Percentiles rank a stretch among this genome's conserved stretches.
Conservation (phyloP, 2,329 filamentous ascomycete genomes). For the Sporothrix brunneoviolacea region DNA sequence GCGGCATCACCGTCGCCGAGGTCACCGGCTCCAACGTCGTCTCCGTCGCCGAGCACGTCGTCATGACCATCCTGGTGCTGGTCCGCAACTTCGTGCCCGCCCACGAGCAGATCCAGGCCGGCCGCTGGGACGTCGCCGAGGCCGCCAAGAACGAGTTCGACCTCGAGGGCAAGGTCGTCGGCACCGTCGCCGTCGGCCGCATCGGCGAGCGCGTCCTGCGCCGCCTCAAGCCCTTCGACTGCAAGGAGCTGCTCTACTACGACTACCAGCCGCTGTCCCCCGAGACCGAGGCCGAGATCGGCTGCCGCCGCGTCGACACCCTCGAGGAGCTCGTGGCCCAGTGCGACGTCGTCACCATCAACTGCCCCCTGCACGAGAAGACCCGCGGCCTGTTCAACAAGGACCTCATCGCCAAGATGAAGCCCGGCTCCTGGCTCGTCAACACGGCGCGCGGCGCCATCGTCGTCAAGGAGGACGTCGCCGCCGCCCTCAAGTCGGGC, state of each 20-base stretch:
- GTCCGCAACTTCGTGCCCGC: conserved; percentile 98
- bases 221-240: conserved; percentile 94
- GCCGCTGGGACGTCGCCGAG: conserved; percentile 92
- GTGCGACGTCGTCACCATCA: conserved; percentile 98
- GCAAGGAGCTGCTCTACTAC: conserved; percentile 99
- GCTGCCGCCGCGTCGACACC: conserved; percentile 77
- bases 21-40: conserved; percentile 98
- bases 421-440: conserved; percentile 93
- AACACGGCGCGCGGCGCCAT: conserved; percentile 99
- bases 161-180: conserved; percentile 94
- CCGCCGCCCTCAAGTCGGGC: conserved; percentile 82
- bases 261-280: conserved; percentile 92
- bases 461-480: conserved; percentile 98
- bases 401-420: conserved; percentile 96
- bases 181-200: conserved; percentile 93
- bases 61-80: conserved; percentile 96
- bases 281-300: conserved; percentile 91
- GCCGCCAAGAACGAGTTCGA: conserved; percentile 99
- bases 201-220: conserved; percentile 97
- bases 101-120: conserved; percentile 82
- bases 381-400: conserved; percentile 97
- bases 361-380: conserved; percentile 98
- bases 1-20: conserved; percentile 92
- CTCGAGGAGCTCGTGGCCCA: conserved; percentile 91
- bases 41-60: conserved; percentile 95